These are phyloP conservation scores for Myxozyma nipponensis DNA, from an alignment of 805 yeast genomes.

Conservation along the genomic window DNA sequence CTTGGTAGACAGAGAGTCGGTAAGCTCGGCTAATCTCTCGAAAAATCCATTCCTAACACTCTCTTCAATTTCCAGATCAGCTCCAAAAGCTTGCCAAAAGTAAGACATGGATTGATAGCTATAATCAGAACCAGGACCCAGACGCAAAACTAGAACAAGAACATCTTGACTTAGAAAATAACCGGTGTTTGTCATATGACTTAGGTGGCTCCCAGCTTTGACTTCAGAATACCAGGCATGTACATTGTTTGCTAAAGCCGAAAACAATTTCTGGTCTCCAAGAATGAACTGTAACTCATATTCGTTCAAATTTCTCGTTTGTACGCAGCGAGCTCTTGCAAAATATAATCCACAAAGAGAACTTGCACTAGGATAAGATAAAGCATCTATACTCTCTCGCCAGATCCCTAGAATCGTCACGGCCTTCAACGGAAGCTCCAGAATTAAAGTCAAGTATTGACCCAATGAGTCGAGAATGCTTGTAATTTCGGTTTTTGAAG, in stretches of 20 bases:
- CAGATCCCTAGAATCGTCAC: neutral
- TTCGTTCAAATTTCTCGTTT: neutral
- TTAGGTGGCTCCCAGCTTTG: neutral
- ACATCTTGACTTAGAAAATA: constrained; percentile 13
- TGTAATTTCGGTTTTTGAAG: neutral
- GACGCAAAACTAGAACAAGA: constrained; percentile 1
- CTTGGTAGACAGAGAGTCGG: neutral
- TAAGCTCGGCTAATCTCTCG: neutral
- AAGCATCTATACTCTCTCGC: neutral
- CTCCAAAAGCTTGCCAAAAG: neutral
- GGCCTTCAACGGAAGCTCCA: neutral
- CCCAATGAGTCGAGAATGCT: neutral
- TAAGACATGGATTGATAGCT: neutral
- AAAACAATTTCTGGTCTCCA: neutral
- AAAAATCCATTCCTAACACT: neutral
- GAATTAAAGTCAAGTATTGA: neutral
- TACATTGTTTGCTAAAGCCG: neutral
- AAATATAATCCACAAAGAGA: neutral
- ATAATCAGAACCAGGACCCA: constrained; percentile 4
- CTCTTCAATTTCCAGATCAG: neutral
- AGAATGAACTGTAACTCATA: neutral
- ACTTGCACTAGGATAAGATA: neutral
- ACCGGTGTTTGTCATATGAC: neutral
- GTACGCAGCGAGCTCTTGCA: neutral
- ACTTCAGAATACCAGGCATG: neutral